A percentile compares a stretch with the other conserved stretches of the same genome.
Evolutionary conservation across 192 early-diverging fungal species (phyloP).

Genomic region (Coemansia sp.): DNA sequence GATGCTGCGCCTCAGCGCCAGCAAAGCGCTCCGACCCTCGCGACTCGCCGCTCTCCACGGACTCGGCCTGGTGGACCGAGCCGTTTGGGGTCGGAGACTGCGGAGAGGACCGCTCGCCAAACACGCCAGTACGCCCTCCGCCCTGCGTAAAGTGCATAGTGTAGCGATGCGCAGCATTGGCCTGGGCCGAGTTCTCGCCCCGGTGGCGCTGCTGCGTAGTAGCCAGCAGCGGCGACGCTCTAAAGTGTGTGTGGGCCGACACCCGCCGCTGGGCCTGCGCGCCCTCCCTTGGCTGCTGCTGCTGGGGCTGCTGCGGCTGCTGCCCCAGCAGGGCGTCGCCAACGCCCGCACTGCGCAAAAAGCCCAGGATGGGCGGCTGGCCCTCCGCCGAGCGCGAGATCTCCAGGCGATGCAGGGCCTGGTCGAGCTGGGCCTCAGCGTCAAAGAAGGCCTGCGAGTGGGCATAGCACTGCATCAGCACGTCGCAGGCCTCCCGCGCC

Average conservation of each 20-base stretch:
- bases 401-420: slow-evolving; percentile 45
- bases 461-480: slow-evolving; percentile 54
- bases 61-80: slow-evolving; percentile 18
- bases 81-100: slow-evolving; percentile 15
- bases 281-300: slow-evolving; percentile 13
- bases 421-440: slow-evolving; percentile 36
- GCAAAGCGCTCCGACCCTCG: slow-evolving; percentile 1
- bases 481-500: slow-evolving; percentile 76
- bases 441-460: slow-evolving; percentile 44
- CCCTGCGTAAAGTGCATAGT: slow-evolving; percentile 43
- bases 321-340: slow-evolving; percentile 46
- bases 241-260: slow-evolving; percentile 18
- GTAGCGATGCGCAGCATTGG: slow-evolving; percentile 31
- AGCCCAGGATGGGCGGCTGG: slow-evolving; percentile 34
- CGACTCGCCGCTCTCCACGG: slow-evolving; percentile 18
- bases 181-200: background rate
- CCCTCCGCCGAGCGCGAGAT: slow-evolving; percentile 34
- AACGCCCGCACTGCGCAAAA: slow-evolving; percentile 24
- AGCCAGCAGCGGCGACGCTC: background rate
- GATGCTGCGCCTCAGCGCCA: background rate
- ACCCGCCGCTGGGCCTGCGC: slow-evolving; percentile 22
- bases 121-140: background rate
- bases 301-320: slow-evolving; percentile 9
- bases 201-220: background rate
- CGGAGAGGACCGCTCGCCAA: slow-evolving; percentile 15